Conservation (phyloP, 495 filamentous ascomycete genomes). For the Bacidia gigantensis region DNA sequence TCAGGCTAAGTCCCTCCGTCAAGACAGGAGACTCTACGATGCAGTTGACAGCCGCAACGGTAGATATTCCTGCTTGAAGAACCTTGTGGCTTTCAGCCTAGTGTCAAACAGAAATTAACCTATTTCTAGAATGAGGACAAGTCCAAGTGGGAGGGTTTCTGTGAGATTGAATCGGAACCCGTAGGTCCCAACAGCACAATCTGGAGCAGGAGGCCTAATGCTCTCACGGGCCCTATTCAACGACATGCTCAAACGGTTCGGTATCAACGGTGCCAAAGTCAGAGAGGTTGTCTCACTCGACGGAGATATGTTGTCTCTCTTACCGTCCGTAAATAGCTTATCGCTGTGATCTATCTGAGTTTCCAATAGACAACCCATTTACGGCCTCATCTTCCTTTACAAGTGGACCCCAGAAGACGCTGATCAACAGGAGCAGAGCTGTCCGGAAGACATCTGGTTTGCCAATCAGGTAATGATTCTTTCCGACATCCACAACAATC, state of each 20-base stretch:
- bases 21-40: too few species aligned
- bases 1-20: too few species aligned
- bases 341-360: not conserved
- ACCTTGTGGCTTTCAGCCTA: not conserved
- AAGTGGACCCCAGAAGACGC: conserved; percentile 50
- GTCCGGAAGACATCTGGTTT: conserved; percentile 73
- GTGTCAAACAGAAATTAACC: not conserved
- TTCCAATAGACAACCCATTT: conserved; percentile 46
- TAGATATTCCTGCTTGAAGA: not conserved
- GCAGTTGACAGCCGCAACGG: too few species aligned
- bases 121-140: conserved; percentile 24
- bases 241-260: conserved; percentile 64
- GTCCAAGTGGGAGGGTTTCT: conserved; percentile 58
- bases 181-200: too few species aligned
- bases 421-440: conserved; percentile 40
- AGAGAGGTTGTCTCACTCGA: conserved; percentile 71
- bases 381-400: conserved; percentile 76
- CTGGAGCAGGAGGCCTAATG: too few species aligned
- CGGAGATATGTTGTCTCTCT: conserved; percentile 44
- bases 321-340: conserved; percentile 39
- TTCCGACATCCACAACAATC: too few species aligned
- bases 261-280: conserved; percentile 57
- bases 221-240: conserved; percentile 62
- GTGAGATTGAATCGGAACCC: conserved; percentile 83
- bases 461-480: conserved; percentile 79